phyloP scores from a whole-genome alignment of 345 rosid genomes.

The Murraya paniculata region DNA sequence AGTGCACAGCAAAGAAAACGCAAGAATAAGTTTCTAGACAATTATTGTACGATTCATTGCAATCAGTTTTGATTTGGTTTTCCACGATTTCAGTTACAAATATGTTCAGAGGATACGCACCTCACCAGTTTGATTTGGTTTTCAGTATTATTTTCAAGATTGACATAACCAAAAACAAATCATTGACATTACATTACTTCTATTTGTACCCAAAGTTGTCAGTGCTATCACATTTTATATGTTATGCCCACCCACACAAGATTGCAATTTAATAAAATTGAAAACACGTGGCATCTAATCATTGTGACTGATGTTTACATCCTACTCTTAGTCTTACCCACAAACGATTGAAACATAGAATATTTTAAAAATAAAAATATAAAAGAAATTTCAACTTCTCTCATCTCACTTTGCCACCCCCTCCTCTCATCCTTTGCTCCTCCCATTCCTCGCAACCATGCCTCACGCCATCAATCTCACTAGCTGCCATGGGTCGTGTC shows the following conservation, averaged over 20 bases:
- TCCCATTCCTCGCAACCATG: background rate
- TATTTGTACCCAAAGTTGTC: background rate
- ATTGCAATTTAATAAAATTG: background rate
- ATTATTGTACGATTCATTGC: background rate
- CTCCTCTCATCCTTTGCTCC: background rate
- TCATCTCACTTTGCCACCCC: background rate
- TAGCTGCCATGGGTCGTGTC: background rate
- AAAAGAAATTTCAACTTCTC: background rate
- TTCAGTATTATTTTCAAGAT: background rate
- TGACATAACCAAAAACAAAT: background rate
- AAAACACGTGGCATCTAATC: no score
- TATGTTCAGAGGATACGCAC: no score
- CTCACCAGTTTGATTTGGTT: background rate
- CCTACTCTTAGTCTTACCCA: background rate
- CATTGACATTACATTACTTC: background rate
- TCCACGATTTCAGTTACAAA: no score
- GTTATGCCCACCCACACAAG: background rate
- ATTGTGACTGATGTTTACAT: no score
- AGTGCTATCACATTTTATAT: background rate
- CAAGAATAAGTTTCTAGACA: background rate
- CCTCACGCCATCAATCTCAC: background rate
- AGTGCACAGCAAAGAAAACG: background rate
- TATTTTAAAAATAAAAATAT: no score
- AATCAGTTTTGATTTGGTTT: background rate
- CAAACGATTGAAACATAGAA: no score